Conservation (phyloP, 1,284 basidiomycete species). For the Termitomyces sp. region DNA sequence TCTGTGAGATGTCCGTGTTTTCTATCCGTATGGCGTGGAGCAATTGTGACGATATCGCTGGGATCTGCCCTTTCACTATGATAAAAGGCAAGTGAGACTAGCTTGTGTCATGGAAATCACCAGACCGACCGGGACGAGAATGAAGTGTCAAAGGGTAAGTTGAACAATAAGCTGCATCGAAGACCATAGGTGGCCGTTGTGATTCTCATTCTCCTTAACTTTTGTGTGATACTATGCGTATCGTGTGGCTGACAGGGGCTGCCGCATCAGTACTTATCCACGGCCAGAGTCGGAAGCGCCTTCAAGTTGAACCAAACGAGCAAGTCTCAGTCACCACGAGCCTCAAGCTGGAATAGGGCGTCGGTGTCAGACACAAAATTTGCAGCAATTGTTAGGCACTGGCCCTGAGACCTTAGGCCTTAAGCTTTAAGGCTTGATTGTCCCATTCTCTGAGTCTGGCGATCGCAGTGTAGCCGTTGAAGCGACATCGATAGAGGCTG, state of each 20-base stretch:
- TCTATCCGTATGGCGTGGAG: not conserved
- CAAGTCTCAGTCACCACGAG: not conserved
- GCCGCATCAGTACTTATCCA: too few relatives aligned
- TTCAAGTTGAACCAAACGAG: too few relatives aligned
- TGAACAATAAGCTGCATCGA: not conserved
- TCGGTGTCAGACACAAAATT: not conserved
- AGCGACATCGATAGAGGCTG: not conserved
- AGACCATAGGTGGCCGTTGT: not conserved
- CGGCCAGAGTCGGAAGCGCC: not conserved
- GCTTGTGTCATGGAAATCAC: not conserved
- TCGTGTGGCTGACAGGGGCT: not conserved
- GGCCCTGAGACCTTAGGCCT: not conserved
- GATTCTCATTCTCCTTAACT: not conserved
- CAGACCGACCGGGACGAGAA: not conserved
- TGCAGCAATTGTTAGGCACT: not conserved
- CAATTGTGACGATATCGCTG: not conserved
- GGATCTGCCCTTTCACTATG: not conserved
- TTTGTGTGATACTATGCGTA: not conserved
- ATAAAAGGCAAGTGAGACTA: not conserved
- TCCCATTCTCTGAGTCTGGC: not conserved
- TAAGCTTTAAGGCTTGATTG: not conserved
- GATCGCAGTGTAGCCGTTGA: not conserved
- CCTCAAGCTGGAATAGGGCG: not conserved
- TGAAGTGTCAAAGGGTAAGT: not conserved
- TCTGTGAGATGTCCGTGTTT: not conserved